Conservation (phyloP, 495 filamentous ascomycete species). For the Apiosordaria backusii region DNA sequence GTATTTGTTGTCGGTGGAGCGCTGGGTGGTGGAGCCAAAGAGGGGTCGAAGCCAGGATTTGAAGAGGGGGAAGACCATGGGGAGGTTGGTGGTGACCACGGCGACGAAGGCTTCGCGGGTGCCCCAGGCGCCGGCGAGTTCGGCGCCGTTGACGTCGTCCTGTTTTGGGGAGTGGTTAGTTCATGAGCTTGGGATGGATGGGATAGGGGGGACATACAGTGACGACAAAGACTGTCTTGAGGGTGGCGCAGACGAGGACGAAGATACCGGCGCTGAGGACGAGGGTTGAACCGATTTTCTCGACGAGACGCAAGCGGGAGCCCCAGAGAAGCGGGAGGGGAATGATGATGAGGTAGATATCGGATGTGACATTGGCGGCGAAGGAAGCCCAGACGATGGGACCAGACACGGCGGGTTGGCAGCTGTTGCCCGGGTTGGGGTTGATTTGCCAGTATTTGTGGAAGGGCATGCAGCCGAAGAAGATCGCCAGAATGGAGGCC, state of each 20-base stretch:
- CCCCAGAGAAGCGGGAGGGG: conserved; percentile 52
- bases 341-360: conserved; percentile 49
- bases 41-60: conserved; percentile 41
- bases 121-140: conserved; percentile 48
- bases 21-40: conserved; percentile 24
- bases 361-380: conserved; percentile 43
- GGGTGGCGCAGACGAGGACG: conserved; percentile 47
- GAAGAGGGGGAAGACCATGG: conserved; percentile 52
- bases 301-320: conserved; percentile 40
- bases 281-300: conserved; percentile 46
- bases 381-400: conserved; percentile 44
- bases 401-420: conserved; percentile 46
- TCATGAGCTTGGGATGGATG: background rate
- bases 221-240: conserved; percentile 48
- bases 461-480: conserved; percentile 51
- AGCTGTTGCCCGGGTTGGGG: conserved; percentile 49
- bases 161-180: conserved; percentile 32
- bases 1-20: conserved; percentile 11
- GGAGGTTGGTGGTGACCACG: conserved; percentile 50
- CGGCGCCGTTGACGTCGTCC: conserved; percentile 46
- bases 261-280: conserved; percentile 49
- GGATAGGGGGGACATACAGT: conserved; percentile 30
- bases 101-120: conserved; percentile 52
- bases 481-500: conserved; percentile 48
- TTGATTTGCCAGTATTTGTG: conserved; percentile 51